phyloP scores from a whole-genome alignment of 768 basidiomycete genomes.

The Exsudoporus frostii region DNA sequence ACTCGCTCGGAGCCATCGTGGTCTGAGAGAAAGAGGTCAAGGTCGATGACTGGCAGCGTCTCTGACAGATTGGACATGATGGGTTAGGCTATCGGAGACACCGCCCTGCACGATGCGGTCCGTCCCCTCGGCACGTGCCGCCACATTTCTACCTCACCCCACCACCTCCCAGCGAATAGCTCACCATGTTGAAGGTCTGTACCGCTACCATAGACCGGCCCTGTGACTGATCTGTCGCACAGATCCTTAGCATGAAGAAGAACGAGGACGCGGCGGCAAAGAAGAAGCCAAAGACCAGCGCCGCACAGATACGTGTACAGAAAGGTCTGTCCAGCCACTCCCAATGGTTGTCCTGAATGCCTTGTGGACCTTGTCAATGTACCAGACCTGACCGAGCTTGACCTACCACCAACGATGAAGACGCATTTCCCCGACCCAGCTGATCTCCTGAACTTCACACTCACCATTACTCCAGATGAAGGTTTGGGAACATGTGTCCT shows the following conservation, averaged over 20 bases:
- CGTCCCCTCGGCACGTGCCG: conserved; percentile 32
- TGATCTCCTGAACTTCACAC: conserved; percentile 94
- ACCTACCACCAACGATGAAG: conserved; percentile 94
- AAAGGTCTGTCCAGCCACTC: conserved; percentile 60
- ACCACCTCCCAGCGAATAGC: conserved; percentile 10
- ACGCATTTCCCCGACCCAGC: conserved; percentile 89
- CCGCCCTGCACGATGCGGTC: neutral
- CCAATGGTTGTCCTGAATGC: neutral
- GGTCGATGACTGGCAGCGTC: conserved; percentile 70
- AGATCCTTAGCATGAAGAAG: conserved; percentile 99
- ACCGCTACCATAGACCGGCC: neutral
- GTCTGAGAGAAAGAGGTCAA: conserved; percentile 63
- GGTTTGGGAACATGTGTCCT: conserved; percentile 45
- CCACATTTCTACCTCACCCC: conserved; percentile 20
- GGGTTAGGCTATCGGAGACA: neutral
- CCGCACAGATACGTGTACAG: conserved; percentile 98
- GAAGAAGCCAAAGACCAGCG: conserved; percentile 98
- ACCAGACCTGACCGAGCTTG: conserved; percentile 92
- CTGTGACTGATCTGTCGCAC: conserved; percentile 7
- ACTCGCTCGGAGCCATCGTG: conserved; percentile 46
- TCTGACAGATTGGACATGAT: conserved; percentile 41
- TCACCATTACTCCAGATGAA: conserved; percentile 96
- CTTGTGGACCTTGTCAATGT: conserved; percentile 1
- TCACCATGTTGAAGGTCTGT: conserved; percentile 44
- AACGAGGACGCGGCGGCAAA: conserved; percentile 95